A percentile compares a stretch with the other conserved stretches of the same genome.
Conservation (phyloP, 768 basidiomycete genomes). For the Coprinopsis strossmayeri region DNA sequence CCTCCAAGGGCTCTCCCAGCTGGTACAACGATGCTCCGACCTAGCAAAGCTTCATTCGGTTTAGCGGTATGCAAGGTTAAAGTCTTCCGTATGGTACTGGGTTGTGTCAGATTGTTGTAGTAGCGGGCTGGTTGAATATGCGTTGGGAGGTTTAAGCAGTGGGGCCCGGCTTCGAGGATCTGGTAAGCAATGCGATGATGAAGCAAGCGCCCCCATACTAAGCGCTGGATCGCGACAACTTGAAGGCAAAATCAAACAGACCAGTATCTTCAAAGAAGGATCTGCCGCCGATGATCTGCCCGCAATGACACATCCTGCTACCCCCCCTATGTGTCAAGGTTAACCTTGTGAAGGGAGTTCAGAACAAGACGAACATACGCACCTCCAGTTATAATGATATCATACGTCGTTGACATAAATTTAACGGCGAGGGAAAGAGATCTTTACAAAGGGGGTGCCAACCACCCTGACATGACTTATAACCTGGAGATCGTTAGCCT, state of each 20-base stretch:
- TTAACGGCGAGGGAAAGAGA: too few relatives aligned
- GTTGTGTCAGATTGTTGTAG: constrained; percentile 32
- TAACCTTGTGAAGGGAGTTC: too few relatives aligned
- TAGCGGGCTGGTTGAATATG: constrained; percentile 53
- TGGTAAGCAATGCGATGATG: too few relatives aligned
- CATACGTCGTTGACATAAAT: too few relatives aligned
- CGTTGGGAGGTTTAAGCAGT: constrained; percentile 35
- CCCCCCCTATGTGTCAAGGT: constrained; percentile 43
- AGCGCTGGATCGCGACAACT: too few relatives aligned
- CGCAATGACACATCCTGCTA: constrained; percentile 50
- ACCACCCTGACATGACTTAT: too few relatives aligned
- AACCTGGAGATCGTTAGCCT: too few relatives aligned
- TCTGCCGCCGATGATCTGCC: constrained; percentile 48
- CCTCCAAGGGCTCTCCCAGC: constrained; percentile 52
- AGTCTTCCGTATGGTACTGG: constrained; percentile 23
- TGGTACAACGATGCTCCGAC: constrained; percentile 37
- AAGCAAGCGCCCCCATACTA: too few relatives aligned
- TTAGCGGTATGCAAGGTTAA: constrained; percentile 41
- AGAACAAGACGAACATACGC: constrained; percentile 6
- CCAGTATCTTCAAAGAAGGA: constrained; percentile 49
- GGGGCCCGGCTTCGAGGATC: constrained; percentile 54
- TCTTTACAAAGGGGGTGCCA: too few relatives aligned
- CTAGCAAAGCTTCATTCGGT: constrained; percentile 32
- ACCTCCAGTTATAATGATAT: constrained; percentile 63
- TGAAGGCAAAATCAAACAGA: too few relatives aligned